A percentile compares a stretch with the other conserved stretches of the same genome.
phyloP scores from a whole-genome alignment of 805 yeast genomes.

The Candida ficus region DNA sequence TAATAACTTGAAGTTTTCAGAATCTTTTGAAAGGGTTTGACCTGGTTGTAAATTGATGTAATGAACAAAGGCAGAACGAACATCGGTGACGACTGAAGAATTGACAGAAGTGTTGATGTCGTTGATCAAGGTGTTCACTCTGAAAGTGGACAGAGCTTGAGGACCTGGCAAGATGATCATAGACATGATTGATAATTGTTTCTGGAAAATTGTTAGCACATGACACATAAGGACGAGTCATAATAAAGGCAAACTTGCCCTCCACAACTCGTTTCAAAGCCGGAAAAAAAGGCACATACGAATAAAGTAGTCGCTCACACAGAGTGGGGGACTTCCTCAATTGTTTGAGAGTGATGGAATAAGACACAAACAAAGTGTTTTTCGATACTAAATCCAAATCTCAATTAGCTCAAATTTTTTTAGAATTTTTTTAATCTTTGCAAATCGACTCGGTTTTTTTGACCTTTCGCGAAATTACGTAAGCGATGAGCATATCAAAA shows the following conservation, averaged over 20 bases:
- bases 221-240: not conserved
- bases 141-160: slow-evolving; percentile 79
- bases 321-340: not conserved
- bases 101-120: slow-evolving; percentile 70
- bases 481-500: slow-evolving; percentile 3
- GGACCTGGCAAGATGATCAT: slow-evolving; percentile 77
- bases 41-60: slow-evolving; percentile 55
- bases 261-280: no score
- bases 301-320: not conserved
- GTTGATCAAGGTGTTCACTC: slow-evolving; percentile 67
- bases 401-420: not conserved
- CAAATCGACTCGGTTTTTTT: slow-evolving; percentile 1
- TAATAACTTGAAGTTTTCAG: slow-evolving; percentile 44
- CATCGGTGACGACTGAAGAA: slow-evolving; percentile 56
- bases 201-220: not conserved
- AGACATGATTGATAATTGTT: slow-evolving; percentile 24
- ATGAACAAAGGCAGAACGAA: slow-evolving; percentile 75
- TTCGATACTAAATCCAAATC: not conserved
- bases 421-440: no score
- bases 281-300: not conserved
- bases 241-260: no score
- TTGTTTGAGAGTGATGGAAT: not conserved
- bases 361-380: not conserved
- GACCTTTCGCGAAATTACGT: not conserved
- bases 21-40: slow-evolving; percentile 22